These are phyloP conservation scores for Aspergillus bridgeri DNA, from an alignment of 495 filamentous ascomycete species.

Conservation along the genomic window DNA sequence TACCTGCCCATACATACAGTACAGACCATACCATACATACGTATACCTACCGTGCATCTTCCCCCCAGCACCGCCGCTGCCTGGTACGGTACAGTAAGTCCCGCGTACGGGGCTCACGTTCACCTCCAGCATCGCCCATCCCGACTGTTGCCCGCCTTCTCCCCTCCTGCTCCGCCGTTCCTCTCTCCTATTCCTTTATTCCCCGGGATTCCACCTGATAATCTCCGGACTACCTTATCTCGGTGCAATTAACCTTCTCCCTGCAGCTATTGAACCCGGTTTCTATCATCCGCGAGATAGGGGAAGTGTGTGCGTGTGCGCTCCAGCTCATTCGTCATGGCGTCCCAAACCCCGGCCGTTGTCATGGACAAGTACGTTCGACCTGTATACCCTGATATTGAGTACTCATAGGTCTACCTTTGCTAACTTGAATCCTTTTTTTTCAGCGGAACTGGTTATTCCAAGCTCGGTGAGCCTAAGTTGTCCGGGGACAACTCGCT, in stretches of 20 bases:
- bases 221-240: slow-evolving; percentile 5
- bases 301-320: slow-evolving; percentile 20
- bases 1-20: too few relatives aligned
- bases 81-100: background rate
- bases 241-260: slow-evolving; percentile 2
- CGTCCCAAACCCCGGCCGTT: slow-evolving; percentile 98
- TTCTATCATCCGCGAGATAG: slow-evolving; percentile 7
- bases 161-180: slow-evolving; percentile 7
- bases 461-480: slow-evolving; percentile 77
- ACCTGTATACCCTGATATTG: slow-evolving; percentile 7
- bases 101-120: too few relatives aligned
- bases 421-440: slow-evolving; percentile 19
- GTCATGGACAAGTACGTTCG: slow-evolving; percentile 99
- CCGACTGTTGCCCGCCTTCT: background rate
- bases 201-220: background rate
- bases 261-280: background rate
- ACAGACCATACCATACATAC: background rate
- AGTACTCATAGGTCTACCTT: background rate
- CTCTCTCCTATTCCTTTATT: slow-evolving; percentile 1
- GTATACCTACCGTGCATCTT: background rate
- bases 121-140: too few relatives aligned
- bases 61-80: too few relatives aligned
- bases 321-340: slow-evolving; percentile 58
- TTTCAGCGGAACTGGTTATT: slow-evolving; percentile 93
- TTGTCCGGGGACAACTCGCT: background rate